These are phyloP conservation scores for Halenospora varia DNA, from an alignment of 495 filamentous ascomycete genomes.

Conservation along the genomic window DNA sequence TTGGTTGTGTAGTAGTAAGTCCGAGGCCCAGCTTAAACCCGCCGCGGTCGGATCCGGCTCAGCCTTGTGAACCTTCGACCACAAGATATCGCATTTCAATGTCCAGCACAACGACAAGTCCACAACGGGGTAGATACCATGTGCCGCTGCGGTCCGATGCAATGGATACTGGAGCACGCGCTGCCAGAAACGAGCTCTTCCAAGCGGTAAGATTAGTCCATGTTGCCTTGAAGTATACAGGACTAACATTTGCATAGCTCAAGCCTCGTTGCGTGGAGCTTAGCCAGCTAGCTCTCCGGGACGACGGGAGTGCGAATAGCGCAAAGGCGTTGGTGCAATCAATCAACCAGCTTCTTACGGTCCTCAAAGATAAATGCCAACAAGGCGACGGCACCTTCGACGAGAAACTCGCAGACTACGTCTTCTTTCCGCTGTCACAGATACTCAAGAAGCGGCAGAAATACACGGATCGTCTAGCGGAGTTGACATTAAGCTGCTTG, in stretches of 20 bases:
- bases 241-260: constrained; percentile 46
- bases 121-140: too few relatives aligned
- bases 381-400: constrained; percentile 56
- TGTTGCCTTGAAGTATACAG: background rate
- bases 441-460: constrained; percentile 73
- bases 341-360: constrained; percentile 46
- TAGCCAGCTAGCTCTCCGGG: constrained; percentile 62
- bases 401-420: constrained; percentile 83
- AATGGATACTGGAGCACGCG: constrained; percentile 18
- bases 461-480: constrained; percentile 67
- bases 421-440: constrained; percentile 88
- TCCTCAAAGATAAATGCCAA: constrained; percentile 48
- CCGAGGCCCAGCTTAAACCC: too few relatives aligned
- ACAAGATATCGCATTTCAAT: too few relatives aligned
- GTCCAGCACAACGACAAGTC: too few relatives aligned
- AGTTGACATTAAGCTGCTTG: constrained; percentile 70
- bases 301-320: constrained; percentile 48
- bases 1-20: too few relatives aligned
- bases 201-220: constrained; percentile 29
- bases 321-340: constrained; percentile 50
- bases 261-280: constrained; percentile 75
- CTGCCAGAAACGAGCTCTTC: constrained; percentile 38
- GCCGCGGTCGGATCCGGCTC: too few relatives aligned
- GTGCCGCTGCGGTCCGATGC: background rate
- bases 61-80: too few relatives aligned